Percentiles rank a stretch among this genome's conserved stretches.
phyloP scores from a whole-genome alignment of 495 filamentous ascomycete genomes.

The Xylaria grammica region DNA sequence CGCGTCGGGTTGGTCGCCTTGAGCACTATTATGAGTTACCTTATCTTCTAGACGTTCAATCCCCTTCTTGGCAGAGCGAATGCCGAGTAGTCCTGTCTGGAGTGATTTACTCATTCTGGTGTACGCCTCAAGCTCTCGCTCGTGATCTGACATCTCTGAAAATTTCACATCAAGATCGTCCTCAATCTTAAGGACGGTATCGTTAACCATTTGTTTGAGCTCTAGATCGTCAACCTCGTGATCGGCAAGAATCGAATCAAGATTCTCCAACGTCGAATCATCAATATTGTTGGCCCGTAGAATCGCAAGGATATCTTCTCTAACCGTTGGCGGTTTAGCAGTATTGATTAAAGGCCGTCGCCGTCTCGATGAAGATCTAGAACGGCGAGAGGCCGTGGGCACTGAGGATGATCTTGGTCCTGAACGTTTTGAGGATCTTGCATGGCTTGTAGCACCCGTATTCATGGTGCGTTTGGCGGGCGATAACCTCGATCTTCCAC shows the following conservation, averaged over 20 bases:
- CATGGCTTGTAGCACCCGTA: not conserved
- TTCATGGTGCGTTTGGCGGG: slow-evolving; percentile 7
- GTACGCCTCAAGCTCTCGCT: slow-evolving; percentile 58
- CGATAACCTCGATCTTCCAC: slow-evolving; percentile 25
- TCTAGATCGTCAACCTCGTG: slow-evolving; percentile 32
- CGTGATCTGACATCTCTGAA: slow-evolving; percentile 36
- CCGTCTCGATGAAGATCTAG: slow-evolving; percentile 41
- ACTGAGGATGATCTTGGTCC: slow-evolving; percentile 31
- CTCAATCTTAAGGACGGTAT: slow-evolving; percentile 42
- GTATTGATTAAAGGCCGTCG: slow-evolving; percentile 52
- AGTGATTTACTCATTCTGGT: slow-evolving; percentile 64
- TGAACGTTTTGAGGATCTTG: slow-evolving; percentile 11
- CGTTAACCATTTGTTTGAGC: slow-evolving; percentile 33
- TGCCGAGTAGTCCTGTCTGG: slow-evolving; percentile 63
- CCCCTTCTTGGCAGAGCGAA: slow-evolving; percentile 68
- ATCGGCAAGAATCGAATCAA: slow-evolving; percentile 46
- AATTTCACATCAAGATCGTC: slow-evolving; percentile 38
- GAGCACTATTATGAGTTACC: slow-evolving; percentile 50
- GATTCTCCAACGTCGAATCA: slow-evolving; percentile 59
- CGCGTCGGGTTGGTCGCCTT: slow-evolving; percentile 15
- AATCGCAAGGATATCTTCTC: slow-evolving; percentile 56
- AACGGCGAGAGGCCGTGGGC: slow-evolving; percentile 30
- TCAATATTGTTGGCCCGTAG: slow-evolving; percentile 53
- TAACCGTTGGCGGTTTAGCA: slow-evolving; percentile 51
- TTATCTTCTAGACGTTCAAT: slow-evolving; percentile 69